Evolutionary conservation across 73 alveolate genomes (phyloP).

Genomic region (Uronychia setigera): DNA sequence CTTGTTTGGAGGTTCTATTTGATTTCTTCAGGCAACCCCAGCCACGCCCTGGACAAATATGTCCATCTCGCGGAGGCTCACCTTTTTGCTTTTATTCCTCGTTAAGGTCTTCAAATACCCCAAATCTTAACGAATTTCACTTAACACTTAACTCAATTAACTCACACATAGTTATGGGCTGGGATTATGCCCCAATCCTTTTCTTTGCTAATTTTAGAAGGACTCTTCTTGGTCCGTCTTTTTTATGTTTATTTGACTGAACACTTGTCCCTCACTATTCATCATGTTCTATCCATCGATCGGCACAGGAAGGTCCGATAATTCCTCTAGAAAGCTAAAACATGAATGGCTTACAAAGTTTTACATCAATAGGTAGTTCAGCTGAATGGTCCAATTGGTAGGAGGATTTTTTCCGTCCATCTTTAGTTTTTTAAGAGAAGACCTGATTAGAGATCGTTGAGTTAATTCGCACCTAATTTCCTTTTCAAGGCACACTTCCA

Average conservation of each 20-base stretch:
- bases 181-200: too few species aligned
- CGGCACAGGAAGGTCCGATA: neutral
- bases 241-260: neutral
- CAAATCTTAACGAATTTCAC: too few species aligned
- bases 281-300: neutral
- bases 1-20: too few species aligned
- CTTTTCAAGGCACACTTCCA: too few species aligned
- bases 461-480: neutral
- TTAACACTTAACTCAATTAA: too few species aligned
- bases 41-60: too few species aligned
- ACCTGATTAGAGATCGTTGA: neutral
- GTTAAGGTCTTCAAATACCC: too few species aligned
- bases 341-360: neutral
- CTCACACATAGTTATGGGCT: too few species aligned
- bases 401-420: too few species aligned
- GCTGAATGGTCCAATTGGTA: neutral
- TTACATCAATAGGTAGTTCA: neutral
- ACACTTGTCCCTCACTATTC: neutral
- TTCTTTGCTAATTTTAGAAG: neutral
- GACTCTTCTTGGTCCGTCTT: neutral
- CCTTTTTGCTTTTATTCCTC: too few species aligned
- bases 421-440: neutral
- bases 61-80: too few species aligned
- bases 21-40: too few species aligned
- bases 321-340: neutral